A percentile compares a stretch with the other conserved stretches of the same genome.
Conservation (phyloP, 257 asterid species). For the Nicotiana tomentosiformis region DNA sequence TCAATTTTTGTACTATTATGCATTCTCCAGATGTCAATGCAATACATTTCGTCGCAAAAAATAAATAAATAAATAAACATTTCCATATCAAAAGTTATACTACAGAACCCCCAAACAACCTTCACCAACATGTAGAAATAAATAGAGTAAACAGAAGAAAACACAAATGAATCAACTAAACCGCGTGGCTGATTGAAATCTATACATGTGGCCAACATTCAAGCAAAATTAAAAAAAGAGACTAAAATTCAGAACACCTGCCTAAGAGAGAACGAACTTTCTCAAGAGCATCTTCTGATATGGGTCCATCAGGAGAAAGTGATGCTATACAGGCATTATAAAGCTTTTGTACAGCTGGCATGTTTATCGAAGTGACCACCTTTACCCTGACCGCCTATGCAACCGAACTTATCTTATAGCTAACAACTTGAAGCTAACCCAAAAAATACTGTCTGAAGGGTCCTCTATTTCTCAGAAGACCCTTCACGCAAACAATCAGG, state of each 20-base stretch:
- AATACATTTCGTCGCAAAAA: neutral
- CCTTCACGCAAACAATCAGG: constrained; percentile 16
- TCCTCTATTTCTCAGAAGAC: constrained; percentile 33
- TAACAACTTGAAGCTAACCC: neutral
- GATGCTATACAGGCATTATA: constrained; percentile 91
- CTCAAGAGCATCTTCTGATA: constrained; percentile 88
- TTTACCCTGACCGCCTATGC: constrained; percentile 14
- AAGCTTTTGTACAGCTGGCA: constrained; percentile 99
- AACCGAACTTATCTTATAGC: neutral
- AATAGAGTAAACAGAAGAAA: neutral
- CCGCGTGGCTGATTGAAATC: neutral
- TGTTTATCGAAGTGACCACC: constrained; percentile 29
- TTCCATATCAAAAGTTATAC: neutral
- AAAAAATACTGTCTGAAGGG: constrained; percentile 21
- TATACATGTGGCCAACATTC: neutral
- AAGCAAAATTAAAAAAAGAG: neutral
- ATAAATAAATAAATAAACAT: no score
- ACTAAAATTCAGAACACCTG: constrained; percentile 20
- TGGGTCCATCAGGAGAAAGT: constrained; percentile 80
- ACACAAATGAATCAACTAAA: neutral
- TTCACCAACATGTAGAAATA: neutral
- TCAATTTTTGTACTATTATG: neutral
- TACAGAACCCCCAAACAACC: neutral
- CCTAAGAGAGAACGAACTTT: constrained; percentile 89
- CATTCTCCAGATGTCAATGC: neutral